These are phyloP conservation scores for Viola pubescens DNA, from an alignment of 441 rosid species.

Conservation along the genomic window DNA sequence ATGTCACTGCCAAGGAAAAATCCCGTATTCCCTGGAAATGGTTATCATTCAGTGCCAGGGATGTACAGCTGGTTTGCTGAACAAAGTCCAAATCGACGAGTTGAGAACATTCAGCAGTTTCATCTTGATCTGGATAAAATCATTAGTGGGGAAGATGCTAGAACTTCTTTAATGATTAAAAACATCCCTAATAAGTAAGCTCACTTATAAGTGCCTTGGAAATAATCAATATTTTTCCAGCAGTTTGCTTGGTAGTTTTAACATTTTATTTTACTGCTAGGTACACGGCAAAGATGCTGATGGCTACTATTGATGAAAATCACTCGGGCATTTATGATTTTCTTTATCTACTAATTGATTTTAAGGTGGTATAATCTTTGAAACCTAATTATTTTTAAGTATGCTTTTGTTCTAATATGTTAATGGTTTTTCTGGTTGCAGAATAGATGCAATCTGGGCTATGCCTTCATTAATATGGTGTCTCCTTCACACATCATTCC, in stretches of 20 bases:
- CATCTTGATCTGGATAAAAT: slow-evolving; percentile 76
- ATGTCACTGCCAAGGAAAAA: slow-evolving; percentile 42
- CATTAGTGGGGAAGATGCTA: slow-evolving; percentile 54
- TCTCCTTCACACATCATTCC: slow-evolving; percentile 69
- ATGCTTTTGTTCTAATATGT: slow-evolving; percentile 5
- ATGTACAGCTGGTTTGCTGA: slow-evolving; percentile 35
- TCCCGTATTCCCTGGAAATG: slow-evolving; percentile 36
- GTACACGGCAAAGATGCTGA: slow-evolving; percentile 81
- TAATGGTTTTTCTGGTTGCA: slow-evolving; percentile 28
- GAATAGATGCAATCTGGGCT: slow-evolving; percentile 88
- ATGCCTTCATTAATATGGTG: slow-evolving; percentile 80
- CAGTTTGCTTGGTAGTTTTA: background rate
- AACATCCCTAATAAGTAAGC: slow-evolving; percentile 88
- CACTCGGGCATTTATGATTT: slow-evolving; percentile 66
- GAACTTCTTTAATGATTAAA: slow-evolving; percentile 80
- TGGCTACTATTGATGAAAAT: slow-evolving; percentile 75
- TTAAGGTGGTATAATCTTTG: slow-evolving; percentile 42
- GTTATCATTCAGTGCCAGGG: slow-evolving; percentile 44
- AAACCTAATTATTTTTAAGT: too few relatives aligned
- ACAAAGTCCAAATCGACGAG: slow-evolving; percentile 35
- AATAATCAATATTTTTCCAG: slow-evolving; percentile 2
- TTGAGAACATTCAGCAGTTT: slow-evolving; percentile 45
- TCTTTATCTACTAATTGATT: slow-evolving; percentile 69
- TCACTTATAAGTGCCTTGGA: slow-evolving; percentile 5
- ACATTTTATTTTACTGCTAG: slow-evolving; percentile 25